phyloP scores from a whole-genome alignment of 1,284 basidiomycete species.

The Caloboletus firmus region DNA sequence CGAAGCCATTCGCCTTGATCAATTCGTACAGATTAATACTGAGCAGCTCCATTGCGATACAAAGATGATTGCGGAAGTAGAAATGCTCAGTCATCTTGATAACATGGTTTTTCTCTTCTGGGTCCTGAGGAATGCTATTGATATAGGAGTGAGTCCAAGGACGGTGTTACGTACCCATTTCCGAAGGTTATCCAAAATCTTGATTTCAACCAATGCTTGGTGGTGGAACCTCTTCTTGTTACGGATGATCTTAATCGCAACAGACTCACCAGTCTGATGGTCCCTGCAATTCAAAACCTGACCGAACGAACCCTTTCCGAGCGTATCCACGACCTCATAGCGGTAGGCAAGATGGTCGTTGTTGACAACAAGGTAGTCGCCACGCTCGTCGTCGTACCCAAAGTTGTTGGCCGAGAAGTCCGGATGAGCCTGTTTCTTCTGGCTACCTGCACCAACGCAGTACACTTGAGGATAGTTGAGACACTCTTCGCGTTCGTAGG shows the following conservation, averaged over 20 bases:
- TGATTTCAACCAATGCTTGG: slow-evolving; percentile 97
- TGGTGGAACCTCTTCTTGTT: slow-evolving; percentile 99
- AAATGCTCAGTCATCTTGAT: slow-evolving; percentile 99
- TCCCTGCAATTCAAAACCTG: slow-evolving; percentile 97
- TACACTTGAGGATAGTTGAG: slow-evolving; percentile 86
- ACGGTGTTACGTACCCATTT: slow-evolving; percentile 79
- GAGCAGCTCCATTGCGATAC: slow-evolving; percentile 97
- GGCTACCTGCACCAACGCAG: slow-evolving; percentile 77
- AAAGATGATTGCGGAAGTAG: slow-evolving; percentile 96
- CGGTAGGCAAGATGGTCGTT: slow-evolving; percentile 95
- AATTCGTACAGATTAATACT: slow-evolving; percentile 99
- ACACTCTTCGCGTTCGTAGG: slow-evolving; percentile 91
- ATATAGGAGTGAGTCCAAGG: slow-evolving; percentile 5
- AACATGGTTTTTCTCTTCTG: slow-evolving; percentile 95
- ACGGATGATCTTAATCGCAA: slow-evolving; percentile 98
- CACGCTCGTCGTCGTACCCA: slow-evolving; percentile 97
- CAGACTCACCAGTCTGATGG: slow-evolving; percentile 93
- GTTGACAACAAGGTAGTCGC: slow-evolving; percentile 90
- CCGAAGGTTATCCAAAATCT: slow-evolving; percentile 93
- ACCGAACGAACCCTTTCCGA: slow-evolving; percentile 98
- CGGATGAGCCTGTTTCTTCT: slow-evolving; percentile 76
- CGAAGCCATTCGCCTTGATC: slow-evolving; percentile 98
- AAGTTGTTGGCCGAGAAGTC: slow-evolving; percentile 85
- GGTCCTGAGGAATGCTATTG: slow-evolving; percentile 58
- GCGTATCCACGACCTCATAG: slow-evolving; percentile 89